phyloP scores from a whole-genome alignment of 2,329 filamentous ascomycete species.

The Davidsoniella virescens region DNA sequence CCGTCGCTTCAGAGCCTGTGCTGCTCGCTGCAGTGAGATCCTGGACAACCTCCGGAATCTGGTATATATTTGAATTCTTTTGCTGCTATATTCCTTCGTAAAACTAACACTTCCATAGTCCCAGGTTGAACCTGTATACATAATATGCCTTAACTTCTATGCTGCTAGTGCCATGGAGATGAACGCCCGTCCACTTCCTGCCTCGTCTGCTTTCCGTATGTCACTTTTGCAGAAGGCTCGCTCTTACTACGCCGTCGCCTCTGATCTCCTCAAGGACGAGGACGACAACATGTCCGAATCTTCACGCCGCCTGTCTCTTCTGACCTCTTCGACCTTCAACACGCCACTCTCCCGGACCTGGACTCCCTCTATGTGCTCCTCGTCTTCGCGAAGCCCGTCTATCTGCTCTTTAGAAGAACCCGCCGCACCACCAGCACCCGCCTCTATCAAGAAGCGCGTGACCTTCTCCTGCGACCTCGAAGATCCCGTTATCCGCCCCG shows the following conservation, averaged over 20 bases:
- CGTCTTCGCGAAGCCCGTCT: conserved; percentile 33
- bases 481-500: conserved; percentile 37
- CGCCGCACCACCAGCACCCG: conserved; percentile 5
- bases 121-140: conserved; percentile 33
- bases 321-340: conserved; percentile 25
- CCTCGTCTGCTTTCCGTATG: conserved; percentile 29
- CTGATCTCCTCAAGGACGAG: conserved; percentile 29
- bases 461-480: conserved; percentile 22
- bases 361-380: conserved; percentile 26
- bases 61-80: conserved; percentile 20
- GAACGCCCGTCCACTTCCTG: conserved; percentile 33
- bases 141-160: conserved; percentile 45
- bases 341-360: conserved; percentile 30
- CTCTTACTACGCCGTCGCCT: conserved; percentile 33
- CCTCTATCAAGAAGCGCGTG: conserved; percentile 23
- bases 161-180: conserved; percentile 43
- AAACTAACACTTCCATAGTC: conserved; percentile 17
- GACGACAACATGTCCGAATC: conserved; percentile 27
- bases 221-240: conserved; percentile 35
- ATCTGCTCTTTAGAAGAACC: conserved; percentile 24
- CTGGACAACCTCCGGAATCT: conserved; percentile 30
- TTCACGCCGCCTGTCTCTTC: conserved; percentile 22
- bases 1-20: conserved; percentile 36
- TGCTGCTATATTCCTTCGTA: not conserved
- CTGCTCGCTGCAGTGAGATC: conserved; percentile 35